A percentile compares a stretch with the other conserved stretches of the same genome.
These are phyloP conservation scores for Starmerella roubikii DNA, from an alignment of 805 yeast species.

Conservation along the genomic window DNA sequence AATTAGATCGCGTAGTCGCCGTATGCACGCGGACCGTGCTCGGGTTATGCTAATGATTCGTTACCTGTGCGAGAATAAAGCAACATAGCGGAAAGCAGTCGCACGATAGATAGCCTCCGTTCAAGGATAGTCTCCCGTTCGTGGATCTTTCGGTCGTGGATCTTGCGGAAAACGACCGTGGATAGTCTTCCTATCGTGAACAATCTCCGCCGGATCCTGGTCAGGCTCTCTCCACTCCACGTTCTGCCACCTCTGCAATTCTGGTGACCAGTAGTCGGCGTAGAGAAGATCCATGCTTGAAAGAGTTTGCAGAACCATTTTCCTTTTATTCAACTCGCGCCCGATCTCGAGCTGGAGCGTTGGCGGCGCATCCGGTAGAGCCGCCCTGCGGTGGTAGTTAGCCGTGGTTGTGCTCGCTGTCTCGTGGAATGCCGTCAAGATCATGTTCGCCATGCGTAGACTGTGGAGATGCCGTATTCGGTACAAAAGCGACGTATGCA, in stretches of 20 bases:
- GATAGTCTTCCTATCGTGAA: no score
- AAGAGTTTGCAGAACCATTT: not conserved
- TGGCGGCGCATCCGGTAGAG: not conserved
- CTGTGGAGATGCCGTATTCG: not conserved
- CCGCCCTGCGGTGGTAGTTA: conserved; percentile 7
- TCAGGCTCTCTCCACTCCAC: conserved; percentile 43
- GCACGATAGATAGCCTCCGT: no score
- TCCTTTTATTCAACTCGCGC: not conserved
- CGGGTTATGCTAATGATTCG: no score
- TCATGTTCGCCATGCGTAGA: conserved; percentile 1
- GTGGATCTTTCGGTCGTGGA: no score
- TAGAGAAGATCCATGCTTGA: conserved; percentile 6
- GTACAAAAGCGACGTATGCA: not conserved
- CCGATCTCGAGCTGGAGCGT: not conserved
- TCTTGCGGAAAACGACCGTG: no score
- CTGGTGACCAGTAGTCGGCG: conserved; percentile 18
- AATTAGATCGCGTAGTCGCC: no score
- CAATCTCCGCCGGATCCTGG: conserved; percentile 33
- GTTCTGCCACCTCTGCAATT: conserved; percentile 25
- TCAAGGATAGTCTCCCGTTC: no score
- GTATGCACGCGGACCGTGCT: no score
- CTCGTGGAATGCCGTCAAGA: not conserved
- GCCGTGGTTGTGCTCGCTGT: conserved; percentile 3
- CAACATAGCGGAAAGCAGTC: no score
- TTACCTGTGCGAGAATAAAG: no score